These are phyloP conservation scores for Apiospora kogelbergensis DNA, from an alignment of 2,329 filamentous ascomycete species.

Conservation along the genomic window DNA sequence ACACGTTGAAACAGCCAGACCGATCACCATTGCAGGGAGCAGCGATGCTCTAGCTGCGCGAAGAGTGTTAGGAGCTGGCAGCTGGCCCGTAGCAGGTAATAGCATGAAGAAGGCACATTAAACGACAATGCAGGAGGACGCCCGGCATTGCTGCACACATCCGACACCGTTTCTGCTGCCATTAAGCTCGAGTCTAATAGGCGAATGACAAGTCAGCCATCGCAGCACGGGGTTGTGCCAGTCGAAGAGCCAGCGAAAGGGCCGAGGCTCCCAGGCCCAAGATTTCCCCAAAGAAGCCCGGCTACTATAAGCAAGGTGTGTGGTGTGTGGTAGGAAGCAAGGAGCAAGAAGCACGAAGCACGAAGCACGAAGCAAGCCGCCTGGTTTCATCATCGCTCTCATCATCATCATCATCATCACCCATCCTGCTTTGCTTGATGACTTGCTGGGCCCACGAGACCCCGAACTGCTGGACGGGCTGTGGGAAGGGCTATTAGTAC, in stretches of 20 bases:
- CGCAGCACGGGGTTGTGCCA: background rate
- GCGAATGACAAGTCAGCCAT: conserved; percentile 5
- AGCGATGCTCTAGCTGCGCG: background rate
- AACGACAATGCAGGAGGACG: background rate
- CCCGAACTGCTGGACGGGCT: background rate
- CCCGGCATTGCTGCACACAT: conserved; percentile 5
- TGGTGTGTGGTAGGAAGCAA: background rate
- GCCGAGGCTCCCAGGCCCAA: background rate
- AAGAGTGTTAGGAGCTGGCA: background rate
- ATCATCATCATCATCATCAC: conserved; percentile 8
- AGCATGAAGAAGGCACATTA: background rate
- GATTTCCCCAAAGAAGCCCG: conserved; percentile 1
- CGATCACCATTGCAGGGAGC: background rate
- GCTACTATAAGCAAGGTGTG: background rate
- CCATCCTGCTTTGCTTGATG: background rate
- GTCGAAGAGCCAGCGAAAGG: background rate
- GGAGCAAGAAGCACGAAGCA: background rate
- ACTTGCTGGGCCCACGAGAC: conserved; percentile 5
- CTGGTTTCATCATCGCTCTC: conserved; percentile 3
- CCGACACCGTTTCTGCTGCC: background rate
- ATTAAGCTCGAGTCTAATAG: background rate
- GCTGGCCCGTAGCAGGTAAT: background rate
- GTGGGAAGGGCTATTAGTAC: background rate
- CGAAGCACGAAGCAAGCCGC: background rate
- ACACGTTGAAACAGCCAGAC: background rate